phyloP scores from a whole-genome alignment of 2,329 filamentous ascomycete genomes.

The Aspergillus texensis region DNA sequence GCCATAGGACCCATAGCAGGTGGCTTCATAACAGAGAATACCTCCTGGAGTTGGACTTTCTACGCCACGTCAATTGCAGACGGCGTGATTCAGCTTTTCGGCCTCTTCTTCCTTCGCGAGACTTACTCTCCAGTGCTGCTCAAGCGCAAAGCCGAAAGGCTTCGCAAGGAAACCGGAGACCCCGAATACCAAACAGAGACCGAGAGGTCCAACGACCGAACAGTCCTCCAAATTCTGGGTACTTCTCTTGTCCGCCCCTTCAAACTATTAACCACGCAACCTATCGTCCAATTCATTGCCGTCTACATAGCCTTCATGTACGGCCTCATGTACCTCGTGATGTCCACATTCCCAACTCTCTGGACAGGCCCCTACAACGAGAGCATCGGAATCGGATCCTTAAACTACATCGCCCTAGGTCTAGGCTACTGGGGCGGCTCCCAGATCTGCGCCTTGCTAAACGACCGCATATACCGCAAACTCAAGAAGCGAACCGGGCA shows the following conservation, averaged over 20 bases:
- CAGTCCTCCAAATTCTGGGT: slow-evolving; percentile 4
- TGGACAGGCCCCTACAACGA: slow-evolving; percentile 60
- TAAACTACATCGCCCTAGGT: slow-evolving; percentile 66
- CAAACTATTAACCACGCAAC: slow-evolving; percentile 59
- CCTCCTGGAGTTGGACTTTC: slow-evolving; percentile 74
- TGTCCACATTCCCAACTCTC: slow-evolving; percentile 54
- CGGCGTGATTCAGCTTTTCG: slow-evolving; percentile 61
- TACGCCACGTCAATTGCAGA: slow-evolving; percentile 66
- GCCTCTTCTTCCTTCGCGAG: slow-evolving; percentile 64
- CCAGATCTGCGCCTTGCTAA: slow-evolving; percentile 37
- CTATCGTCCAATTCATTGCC: slow-evolving; percentile 60
- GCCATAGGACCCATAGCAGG: slow-evolving; percentile 67
- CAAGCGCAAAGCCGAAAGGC: slow-evolving; percentile 53
- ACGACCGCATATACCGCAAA: slow-evolving; percentile 39
- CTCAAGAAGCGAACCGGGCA: slow-evolving; percentile 45
- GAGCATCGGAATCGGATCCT: slow-evolving; percentile 57
- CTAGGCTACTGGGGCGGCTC: slow-evolving; percentile 62
- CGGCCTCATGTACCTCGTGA: slow-evolving; percentile 44
- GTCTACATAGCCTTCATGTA: slow-evolving; percentile 61
- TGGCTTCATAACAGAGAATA: slow-evolving; percentile 64
- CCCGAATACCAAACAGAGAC: slow-evolving; percentile 38
- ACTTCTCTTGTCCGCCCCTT: slow-evolving; percentile 57
- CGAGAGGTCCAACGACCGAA: slow-evolving; percentile 14
- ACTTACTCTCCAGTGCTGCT: slow-evolving; percentile 68
- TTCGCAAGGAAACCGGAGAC: slow-evolving; percentile 43